Conservation (phyloP, 2,329 filamentous ascomycete species). For the Dendrostoma leiphaemia region DNA sequence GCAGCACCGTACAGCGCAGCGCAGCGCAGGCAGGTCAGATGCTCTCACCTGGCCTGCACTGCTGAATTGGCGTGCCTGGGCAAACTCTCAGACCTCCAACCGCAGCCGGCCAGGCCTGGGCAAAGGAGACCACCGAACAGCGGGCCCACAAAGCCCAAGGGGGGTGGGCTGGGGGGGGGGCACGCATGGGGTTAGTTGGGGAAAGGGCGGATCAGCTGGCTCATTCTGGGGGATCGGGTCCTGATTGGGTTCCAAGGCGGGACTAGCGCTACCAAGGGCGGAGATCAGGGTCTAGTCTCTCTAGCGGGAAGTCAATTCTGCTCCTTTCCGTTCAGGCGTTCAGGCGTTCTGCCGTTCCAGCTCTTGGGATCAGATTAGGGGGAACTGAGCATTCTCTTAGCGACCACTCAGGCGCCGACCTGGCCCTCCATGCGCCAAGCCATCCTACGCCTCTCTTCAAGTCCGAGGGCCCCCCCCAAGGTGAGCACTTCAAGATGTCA, state of each 20-base stretch:
- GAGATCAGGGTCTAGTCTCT: not conserved
- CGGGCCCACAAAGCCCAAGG: not conserved
- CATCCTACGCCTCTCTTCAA: not conserved
- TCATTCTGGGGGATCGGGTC: conserved; percentile 17
- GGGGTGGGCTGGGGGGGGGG: not conserved
- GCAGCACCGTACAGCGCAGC: not conserved
- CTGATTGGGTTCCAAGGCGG: conserved; percentile 22
- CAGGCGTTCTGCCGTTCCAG: not conserved
- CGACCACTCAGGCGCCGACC: not conserved
- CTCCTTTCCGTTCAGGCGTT: not conserved
- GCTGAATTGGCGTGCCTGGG: too few species aligned
- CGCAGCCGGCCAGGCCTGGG: too few species aligned
- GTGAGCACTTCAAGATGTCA: too few species aligned
- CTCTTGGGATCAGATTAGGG: too few species aligned
- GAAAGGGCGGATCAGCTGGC: conserved; percentile 5
- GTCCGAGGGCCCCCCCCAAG: too few species aligned
- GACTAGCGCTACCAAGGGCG: not conserved
- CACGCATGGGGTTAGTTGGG: conserved; percentile 1
- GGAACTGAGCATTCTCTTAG: not conserved
- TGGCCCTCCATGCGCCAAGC: not conserved
- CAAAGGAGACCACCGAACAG: too few species aligned
- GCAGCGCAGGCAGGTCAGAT: too few species aligned
- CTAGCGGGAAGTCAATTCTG: not conserved
- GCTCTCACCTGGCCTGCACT: too few species aligned
- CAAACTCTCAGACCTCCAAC: too few species aligned